Evolutionary conservation across 2,329 filamentous ascomycete species (phyloP), one percentile per base, ranked within the genome.

Genomic region (Herpotrichia juniperi): DNA sequence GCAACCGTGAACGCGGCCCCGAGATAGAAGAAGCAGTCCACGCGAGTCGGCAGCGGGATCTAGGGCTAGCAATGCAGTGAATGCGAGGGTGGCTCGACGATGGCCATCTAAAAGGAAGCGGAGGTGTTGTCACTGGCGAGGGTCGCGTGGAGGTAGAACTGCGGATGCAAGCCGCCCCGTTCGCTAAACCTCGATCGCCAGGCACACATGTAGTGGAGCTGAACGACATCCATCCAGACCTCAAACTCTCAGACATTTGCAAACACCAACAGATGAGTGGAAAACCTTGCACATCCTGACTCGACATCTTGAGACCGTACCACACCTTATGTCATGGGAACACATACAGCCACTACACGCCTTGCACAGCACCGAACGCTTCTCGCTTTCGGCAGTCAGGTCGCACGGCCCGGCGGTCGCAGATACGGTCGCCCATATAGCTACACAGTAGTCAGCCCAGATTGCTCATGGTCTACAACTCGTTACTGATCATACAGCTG

Each of bases 1-100:
- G 49, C 47, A 39, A 31, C 45, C 49, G 55, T 49, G 51, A 14
- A 19, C 42, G 32, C 54, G 53, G 43, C 46, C 55, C 51, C 46
- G 42, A 56, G n/a, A n/a, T n/a, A 54, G 47, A 58, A 61, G 45
- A 52, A 56, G 55, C 40, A 40, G 51, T 53, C 43, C 45, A 44
- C 53, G 42, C 57, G 55, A 53, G 51, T 54, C 57, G 51, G 46
- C 52, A 43, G 43, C 43, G 53, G 45, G 48, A 48, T 32, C 24
- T 24, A 24, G 19, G 21, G n/a, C 32, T 34, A 46, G 22, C 35
- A 46, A 45, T 48, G 32, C 42, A 22, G 37, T 4, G 37, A 11
- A 12, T 24, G 19, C 37, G 37, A 46, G 14, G 32, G 42, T 51
- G 43, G 43, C 35, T 26, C 28, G 21, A 48, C 19, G 28, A 26